Evolutionary conservation across 2,329 filamentous ascomycete species (phyloP), one percentile per base, ranked within the genome.

Genomic region (Aspergillus bombycis): DNA sequence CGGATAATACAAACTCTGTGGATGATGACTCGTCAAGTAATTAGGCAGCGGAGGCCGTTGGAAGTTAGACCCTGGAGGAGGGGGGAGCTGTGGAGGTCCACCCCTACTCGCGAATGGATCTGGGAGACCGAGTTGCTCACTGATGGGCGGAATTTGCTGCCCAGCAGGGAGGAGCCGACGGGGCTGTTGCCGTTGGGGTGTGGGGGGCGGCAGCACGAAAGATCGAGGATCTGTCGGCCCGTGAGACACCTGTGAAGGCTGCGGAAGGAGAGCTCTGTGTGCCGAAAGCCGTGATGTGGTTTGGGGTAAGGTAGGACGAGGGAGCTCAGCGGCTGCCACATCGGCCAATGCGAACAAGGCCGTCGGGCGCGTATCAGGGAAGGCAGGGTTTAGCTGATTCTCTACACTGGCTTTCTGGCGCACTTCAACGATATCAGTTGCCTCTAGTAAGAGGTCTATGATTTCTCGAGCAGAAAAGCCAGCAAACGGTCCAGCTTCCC

Each of bases 251-350:
- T 65, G 61, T 32, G 48, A 32, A 19, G 69, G 66, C 45, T 68
- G 68, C 11, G 74, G 74, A 21, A 77, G 70, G 45, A 78, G 67
- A 23, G 73, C 64, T 53, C 74, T 74, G 62, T 74, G 75, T 2
- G 67, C 38, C 56, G 68, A 76, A 69, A 65, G 84, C 68, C 56
- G 82, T 74, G 57, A 80, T 78, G 57, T 84, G 77, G 68, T 80
- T 67, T 86, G 82, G 59, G 84, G 58, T 34, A 66, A 57, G 28
- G 66, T 59, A 48, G 64, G 64, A 30, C 68, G 70, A n/a, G 72
- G 70, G 9, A 67, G 62, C 46, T 73, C 72, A 54, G 73, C 72
- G 74, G 78, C 57, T 65, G 74, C 71, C 19, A 69, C 71, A 59
- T 79, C 78, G 34, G 78, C 78, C 59, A 80, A 70, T 4, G 75